phyloP scores from a whole-genome alignment of 495 filamentous ascomycete species.

The Emericellopsis terricola region DNA sequence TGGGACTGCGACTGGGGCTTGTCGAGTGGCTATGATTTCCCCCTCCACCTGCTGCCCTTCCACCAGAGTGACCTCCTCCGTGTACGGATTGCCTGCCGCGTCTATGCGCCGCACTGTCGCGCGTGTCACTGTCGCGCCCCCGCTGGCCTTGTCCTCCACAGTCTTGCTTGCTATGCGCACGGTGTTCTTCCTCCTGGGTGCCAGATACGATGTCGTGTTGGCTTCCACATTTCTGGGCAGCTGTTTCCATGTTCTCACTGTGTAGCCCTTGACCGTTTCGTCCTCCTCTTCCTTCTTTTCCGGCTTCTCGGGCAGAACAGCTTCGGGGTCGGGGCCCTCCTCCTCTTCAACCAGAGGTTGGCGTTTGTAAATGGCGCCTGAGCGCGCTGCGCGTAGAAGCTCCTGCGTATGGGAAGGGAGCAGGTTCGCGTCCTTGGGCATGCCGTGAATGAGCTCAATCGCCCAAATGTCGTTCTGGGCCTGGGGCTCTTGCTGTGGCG shows the following conservation, averaged over 20 bases:
- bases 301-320: conserved; percentile 10
- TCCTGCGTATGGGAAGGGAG: conserved; percentile 63
- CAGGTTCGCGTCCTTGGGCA: conserved; percentile 78
- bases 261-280: conserved; percentile 42
- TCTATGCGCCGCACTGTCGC: conserved; percentile 64
- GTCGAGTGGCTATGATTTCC: conserved; percentile 46
- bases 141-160: conserved; percentile 18
- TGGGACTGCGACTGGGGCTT: conserved; percentile 16
- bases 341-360: conserved; percentile 32
- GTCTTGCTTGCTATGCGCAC: conserved; percentile 26
- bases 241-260: conserved; percentile 58
- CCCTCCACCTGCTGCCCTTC: conserved; percentile 71
- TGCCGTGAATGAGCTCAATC: conserved; percentile 43
- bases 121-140: conserved; percentile 38
- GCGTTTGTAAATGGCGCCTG: conserved; percentile 49
- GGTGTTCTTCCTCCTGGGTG: conserved; percentile 66
- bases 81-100: conserved; percentile 56
- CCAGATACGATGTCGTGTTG: conserved; percentile 62
- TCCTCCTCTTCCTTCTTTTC: conserved; percentile 16
- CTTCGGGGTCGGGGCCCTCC: conserved; percentile 25
- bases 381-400: conserved; percentile 67
- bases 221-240: conserved; percentile 61
- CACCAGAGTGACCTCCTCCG: conserved; percentile 63
- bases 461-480: conserved; percentile 31
- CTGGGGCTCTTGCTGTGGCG: conserved; percentile 34